Evolutionary conservation across 2,329 filamentous ascomycete genomes (phyloP).

Genomic region (Colletotrichum echinochloae): DNA sequence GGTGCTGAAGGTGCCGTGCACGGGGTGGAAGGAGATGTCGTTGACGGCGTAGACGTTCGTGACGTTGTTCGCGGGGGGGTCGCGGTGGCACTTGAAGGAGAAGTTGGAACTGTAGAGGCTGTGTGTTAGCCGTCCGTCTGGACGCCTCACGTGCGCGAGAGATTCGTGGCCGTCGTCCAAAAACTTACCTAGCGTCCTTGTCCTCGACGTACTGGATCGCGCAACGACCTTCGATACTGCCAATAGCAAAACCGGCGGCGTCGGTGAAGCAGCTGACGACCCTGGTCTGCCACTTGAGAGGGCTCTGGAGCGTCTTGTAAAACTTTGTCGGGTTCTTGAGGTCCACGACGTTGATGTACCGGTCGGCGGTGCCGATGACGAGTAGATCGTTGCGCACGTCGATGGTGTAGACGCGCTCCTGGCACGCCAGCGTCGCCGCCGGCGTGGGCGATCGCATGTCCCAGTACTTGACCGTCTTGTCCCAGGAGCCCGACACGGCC

Average conservation of each 20-base stretch:
- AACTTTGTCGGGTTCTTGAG: slow-evolving; percentile 88
- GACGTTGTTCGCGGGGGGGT: slow-evolving; percentile 78
- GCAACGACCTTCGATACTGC: slow-evolving; percentile 95
- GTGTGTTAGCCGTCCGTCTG: slow-evolving; percentile 24
- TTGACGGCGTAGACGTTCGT: slow-evolving; percentile 96
- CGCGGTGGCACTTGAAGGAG: slow-evolving; percentile 98
- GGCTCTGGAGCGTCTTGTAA: slow-evolving; percentile 96
- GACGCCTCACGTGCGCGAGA: background rate
- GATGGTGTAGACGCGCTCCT: slow-evolving; percentile 90
- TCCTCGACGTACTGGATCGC: slow-evolving; percentile 99
- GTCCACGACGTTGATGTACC: slow-evolving; percentile 96
- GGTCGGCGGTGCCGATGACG: slow-evolving; percentile 92
- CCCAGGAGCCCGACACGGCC: slow-evolving; percentile 92
- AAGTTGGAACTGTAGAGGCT: slow-evolving; percentile 79
- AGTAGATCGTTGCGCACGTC: slow-evolving; percentile 90
- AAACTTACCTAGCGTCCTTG: slow-evolving; percentile 79
- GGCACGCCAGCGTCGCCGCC: slow-evolving; percentile 73
- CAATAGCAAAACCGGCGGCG: slow-evolving; percentile 91
- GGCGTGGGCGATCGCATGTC: slow-evolving; percentile 77
- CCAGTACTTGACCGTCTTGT: slow-evolving; percentile 93
- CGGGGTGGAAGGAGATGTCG: slow-evolving; percentile 96
- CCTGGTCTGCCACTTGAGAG: slow-evolving; percentile 97
- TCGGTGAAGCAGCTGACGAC: slow-evolving; percentile 96
- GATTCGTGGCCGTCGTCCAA: background rate
- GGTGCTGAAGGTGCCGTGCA: slow-evolving; percentile 98